Conservation (phyloP, 345 rosid genomes). For the Raphanus sativus region DNA sequence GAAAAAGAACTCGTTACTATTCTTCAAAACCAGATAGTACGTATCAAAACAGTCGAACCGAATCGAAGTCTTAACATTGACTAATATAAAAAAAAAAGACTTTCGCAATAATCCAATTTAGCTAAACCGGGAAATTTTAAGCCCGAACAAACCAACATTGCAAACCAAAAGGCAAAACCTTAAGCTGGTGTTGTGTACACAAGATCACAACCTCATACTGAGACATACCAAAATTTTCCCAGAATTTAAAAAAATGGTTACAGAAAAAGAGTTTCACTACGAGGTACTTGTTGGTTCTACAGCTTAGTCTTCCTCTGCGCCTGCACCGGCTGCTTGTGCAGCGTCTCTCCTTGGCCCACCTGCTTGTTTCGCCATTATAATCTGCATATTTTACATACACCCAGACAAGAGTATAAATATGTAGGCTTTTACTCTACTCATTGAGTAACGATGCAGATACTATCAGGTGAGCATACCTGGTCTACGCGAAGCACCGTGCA, state of each 20-base stretch:
- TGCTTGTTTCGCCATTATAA: conserved; percentile 93
- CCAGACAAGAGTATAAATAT: background rate
- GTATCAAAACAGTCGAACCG: no score
- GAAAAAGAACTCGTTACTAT: no score
- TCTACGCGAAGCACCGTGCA: conserved; percentile 96
- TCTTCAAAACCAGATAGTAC: no score
- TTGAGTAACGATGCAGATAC: background rate
- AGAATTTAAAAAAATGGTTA: background rate
- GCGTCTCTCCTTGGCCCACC: conserved; percentile 89
- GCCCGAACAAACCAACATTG: no score
- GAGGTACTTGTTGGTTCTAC: conserved; percentile 17
- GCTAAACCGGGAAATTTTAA: no score
- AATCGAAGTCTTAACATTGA: no score
- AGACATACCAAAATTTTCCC: background rate
- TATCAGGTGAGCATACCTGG: conserved; percentile 54
- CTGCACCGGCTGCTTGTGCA: conserved; percentile 64
- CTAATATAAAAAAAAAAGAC: no score
- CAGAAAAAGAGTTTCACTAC: conserved; percentile 31
- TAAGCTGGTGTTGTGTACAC: no score
- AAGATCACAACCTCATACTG: background rate
- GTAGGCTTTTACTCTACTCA: conserved; percentile 1
- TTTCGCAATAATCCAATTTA: no score
- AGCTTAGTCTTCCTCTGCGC: conserved; percentile 40
- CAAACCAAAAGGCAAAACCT: no score
- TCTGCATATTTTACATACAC: conserved; percentile 49